A percentile compares a stretch with the other conserved stretches of the same genome.
Conservation (phyloP, 2,329 filamentous ascomycete species). For the Periconia macrospinosa region DNA sequence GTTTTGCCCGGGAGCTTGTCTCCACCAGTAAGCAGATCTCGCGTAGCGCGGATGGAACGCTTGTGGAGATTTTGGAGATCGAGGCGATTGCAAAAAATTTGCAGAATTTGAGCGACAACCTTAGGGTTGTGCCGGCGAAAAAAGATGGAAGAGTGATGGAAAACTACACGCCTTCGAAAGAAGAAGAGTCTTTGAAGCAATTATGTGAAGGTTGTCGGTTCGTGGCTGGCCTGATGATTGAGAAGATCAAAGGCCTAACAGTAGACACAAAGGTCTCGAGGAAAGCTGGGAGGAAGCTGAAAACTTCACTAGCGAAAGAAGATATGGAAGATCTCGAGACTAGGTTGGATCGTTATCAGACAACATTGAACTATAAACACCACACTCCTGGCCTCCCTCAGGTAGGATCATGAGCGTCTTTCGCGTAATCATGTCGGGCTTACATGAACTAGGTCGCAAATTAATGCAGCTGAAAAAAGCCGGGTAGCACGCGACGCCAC, state of each 20-base stretch:
- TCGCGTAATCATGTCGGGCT: background rate
- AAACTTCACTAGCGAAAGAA: background rate
- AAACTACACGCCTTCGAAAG: background rate
- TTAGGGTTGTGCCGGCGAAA: background rate
- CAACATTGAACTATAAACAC: background rate
- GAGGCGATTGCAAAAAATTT: constrained; percentile 1
- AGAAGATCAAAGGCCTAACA: background rate
- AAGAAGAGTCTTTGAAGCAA: background rate
- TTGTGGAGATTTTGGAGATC: background rate
- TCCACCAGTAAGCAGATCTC: background rate
- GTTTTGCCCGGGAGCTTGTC: constrained; percentile 3
- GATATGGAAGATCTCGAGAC: background rate
- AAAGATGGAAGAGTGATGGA: background rate
- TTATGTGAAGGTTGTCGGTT: background rate
- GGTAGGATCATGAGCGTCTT: background rate
- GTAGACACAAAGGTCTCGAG: background rate
- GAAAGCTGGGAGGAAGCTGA: too few species aligned
- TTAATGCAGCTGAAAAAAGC: background rate
- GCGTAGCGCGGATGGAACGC: background rate
- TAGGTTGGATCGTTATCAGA: background rate
- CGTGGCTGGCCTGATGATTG: background rate
- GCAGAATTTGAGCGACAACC: background rate
- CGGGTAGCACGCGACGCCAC: background rate
- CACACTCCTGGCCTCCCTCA: background rate
- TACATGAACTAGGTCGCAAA: background rate